Evolutionary conservation across 2,329 filamentous ascomycete genomes (phyloP), one percentile per base, ranked within the genome.

Genomic region (Penicillium fuscoglaucum): DNA sequence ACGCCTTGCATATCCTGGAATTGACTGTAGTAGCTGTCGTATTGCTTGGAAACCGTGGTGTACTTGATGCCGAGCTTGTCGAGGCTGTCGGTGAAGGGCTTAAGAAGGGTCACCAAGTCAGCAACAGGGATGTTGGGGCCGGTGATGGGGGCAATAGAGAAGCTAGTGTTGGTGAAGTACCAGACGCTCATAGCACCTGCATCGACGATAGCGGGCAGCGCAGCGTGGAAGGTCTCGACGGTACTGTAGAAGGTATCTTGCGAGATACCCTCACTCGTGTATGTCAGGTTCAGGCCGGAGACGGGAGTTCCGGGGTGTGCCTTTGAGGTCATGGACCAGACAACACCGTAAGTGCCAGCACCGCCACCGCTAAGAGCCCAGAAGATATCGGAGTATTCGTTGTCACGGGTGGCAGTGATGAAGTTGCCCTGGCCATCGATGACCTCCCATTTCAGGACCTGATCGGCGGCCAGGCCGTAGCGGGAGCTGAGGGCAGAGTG

Each of bases 381-480:
- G 53, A 59, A 67, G 19, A 67, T 33, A 50, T 67, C 65, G 4
- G 64, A 57, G 29, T 65, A 19, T 15, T 63, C 39, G 10, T 64
- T 60, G 0, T 65, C 60, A 12, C 56, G 61, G 15, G 61, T 59
- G 2, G 63, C 64, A 13, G 61, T 64, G 28, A 65, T 47, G 10
- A 64, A 44, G 19, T 62, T 60, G 8, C 63, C 63, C 4, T 47
- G 21, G 5, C 78, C 81, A 8, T 80, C 83, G n/a, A 88, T 77
- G 1, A 86, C 82, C 58, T 85, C 78, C 53, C 76, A 83, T 60
- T 82, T 77, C 2, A 89, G 74, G 0, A 82, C 78, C 50, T 88
- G 81, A 61, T 89, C 86, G 0, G 84, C 84, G 13, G 73, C 82
- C 0, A 90, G 75, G 6, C 87, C 87, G 49, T 82, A 83, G n/a